phyloP scores from a whole-genome alignment of 2,329 filamentous ascomycete species.

The Fusarium graminum region DNA sequence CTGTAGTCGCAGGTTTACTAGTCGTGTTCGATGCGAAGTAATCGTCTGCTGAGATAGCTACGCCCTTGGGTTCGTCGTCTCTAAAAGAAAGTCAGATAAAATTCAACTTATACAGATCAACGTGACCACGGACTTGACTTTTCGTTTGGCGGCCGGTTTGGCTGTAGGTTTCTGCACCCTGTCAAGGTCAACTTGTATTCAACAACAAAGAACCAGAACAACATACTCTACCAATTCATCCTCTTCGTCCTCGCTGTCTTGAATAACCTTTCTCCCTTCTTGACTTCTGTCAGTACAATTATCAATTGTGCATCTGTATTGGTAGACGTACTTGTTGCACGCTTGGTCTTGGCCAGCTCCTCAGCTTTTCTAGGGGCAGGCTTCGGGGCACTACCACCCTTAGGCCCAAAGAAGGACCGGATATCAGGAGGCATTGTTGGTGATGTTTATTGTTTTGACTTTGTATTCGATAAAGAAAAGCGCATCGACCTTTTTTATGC shows the following conservation, averaged over 20 bases:
- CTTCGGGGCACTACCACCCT: slow-evolving; percentile 70
- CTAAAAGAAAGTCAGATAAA: slow-evolving; percentile 46
- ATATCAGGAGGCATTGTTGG: slow-evolving; percentile 82
- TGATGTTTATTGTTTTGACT: slow-evolving; percentile 14
- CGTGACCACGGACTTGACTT: slow-evolving; percentile 60
- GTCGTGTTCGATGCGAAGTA: slow-evolving; percentile 67
- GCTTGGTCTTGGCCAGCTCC: slow-evolving; percentile 59
- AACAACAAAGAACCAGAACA: slow-evolving; percentile 4
- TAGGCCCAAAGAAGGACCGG: slow-evolving; percentile 88
- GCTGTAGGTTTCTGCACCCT: slow-evolving; percentile 65
- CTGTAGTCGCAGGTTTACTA: slow-evolving; percentile 55
- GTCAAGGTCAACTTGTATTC: slow-evolving; percentile 30
- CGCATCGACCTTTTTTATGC: slow-evolving; percentile 35
- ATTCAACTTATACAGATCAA: not conserved
- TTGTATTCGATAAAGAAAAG: slow-evolving; percentile 1
- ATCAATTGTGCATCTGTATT: not conserved
- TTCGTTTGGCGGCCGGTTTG: slow-evolving; percentile 67
- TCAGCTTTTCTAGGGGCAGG: slow-evolving; percentile 61
- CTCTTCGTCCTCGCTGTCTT: slow-evolving; percentile 86
- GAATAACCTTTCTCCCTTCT: slow-evolving; percentile 77
- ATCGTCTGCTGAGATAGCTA: slow-evolving; percentile 67
- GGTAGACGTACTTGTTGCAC: slow-evolving; percentile 59
- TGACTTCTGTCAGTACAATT: slow-evolving; percentile 35
- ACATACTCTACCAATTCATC: slow-evolving; percentile 67
- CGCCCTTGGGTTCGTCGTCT: slow-evolving; percentile 61